phyloP scores from a whole-genome alignment of 2,329 filamentous ascomycete species.

The Fusarium piperis region DNA sequence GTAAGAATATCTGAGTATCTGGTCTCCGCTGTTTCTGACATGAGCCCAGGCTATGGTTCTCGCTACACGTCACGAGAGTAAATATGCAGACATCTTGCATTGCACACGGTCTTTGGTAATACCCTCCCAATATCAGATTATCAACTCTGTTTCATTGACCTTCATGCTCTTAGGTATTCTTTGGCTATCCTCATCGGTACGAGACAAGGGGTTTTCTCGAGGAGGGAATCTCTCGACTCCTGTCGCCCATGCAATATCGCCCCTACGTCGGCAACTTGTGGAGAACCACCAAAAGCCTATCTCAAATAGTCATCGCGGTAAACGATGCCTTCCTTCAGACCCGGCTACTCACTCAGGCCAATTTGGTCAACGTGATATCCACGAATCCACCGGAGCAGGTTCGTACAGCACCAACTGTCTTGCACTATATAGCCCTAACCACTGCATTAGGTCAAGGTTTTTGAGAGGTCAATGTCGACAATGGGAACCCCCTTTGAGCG shows the following conservation, averaged over 20 bases:
- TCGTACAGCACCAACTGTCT: background rate
- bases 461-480: background rate
- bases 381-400: background rate
- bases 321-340: conserved; percentile 18
- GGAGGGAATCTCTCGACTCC: background rate
- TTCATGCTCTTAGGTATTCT: background rate
- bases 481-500: background rate
- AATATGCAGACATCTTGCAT: background rate
- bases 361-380: conserved; percentile 5
- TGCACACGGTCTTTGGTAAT: background rate
- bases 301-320: background rate
- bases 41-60: background rate
- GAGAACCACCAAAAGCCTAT: background rate
- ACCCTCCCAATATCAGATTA: background rate
- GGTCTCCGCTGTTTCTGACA: background rate
- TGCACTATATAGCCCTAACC: background rate
- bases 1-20: background rate
- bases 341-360: conserved; percentile 5
- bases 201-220: background rate
- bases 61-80: background rate
- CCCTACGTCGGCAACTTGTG: background rate
- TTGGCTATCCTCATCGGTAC: background rate
- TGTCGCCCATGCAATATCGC: background rate
- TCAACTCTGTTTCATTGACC: background rate
- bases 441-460: background rate